Conservation (phyloP, 2,329 filamentous ascomycete species). For the Phoma sp. region DNA sequence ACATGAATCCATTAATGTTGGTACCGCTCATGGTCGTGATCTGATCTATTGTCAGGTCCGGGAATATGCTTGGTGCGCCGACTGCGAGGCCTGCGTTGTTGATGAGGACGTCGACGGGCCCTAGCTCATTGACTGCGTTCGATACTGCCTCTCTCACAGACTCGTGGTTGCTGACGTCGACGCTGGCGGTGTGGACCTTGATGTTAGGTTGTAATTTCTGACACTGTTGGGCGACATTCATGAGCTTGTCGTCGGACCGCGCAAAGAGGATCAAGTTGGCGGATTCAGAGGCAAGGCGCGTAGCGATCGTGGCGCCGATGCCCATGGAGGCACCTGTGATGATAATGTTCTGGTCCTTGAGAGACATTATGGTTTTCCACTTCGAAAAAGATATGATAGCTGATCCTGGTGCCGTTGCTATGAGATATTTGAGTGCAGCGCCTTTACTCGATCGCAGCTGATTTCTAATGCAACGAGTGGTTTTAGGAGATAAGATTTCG, state of each 20-base stretch:
- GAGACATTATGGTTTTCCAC: constrained; percentile 29
- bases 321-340: constrained; percentile 57
- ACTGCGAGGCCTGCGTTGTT: constrained; percentile 60
- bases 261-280: constrained; percentile 56
- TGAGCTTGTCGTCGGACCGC: constrained; percentile 45
- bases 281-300: constrained; percentile 47
- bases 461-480: constrained; percentile 6
- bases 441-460: not conserved
- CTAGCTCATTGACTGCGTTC: constrained; percentile 34
- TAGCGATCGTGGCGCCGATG: constrained; percentile 56
- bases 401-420: not conserved
- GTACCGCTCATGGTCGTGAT: constrained; percentile 57
- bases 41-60: constrained; percentile 51
- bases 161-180: constrained; percentile 45
- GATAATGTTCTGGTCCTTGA: constrained; percentile 33
- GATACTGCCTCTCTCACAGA: constrained; percentile 38
- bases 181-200: constrained; percentile 38
- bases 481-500: not conserved
- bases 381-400: not conserved
- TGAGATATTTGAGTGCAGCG: not conserved
- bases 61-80: constrained; percentile 55
- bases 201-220: constrained; percentile 15
- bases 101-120: constrained; percentile 55
- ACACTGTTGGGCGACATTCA: constrained; percentile 27
- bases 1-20: constrained; percentile 60